phyloP scores from a whole-genome alignment of 2,329 filamentous ascomycete genomes.

The Penicillium freii region DNA sequence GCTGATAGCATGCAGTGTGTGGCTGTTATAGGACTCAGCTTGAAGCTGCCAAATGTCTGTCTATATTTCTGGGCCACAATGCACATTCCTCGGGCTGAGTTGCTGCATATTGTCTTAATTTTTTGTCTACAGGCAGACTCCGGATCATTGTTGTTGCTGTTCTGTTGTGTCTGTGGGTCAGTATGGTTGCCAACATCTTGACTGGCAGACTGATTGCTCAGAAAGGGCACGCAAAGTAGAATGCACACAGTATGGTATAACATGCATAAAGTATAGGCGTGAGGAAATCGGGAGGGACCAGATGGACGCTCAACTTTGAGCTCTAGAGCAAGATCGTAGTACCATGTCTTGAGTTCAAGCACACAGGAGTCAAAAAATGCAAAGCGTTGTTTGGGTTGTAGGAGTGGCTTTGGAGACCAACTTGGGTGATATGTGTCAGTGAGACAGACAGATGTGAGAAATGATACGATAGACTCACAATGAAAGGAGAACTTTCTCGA shows the following conservation, averaged over 20 bases:
- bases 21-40: constrained; percentile 34
- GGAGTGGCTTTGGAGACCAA: constrained; percentile 32
- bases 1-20: constrained; percentile 39
- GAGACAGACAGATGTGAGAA: no score
- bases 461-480: constrained; percentile 22
- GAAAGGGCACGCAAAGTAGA: constrained; percentile 34
- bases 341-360: constrained; percentile 36
- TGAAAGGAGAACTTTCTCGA: constrained; percentile 33
- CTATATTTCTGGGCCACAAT: constrained; percentile 33
- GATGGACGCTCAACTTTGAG: constrained; percentile 29
- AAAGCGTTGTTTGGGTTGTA: constrained; percentile 19
- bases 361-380: constrained; percentile 34
- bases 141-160: background rate
- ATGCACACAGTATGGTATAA: constrained; percentile 36
- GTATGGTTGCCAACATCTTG: background rate
- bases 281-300: constrained; percentile 24
- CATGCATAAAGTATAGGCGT: constrained; percentile 37
- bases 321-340: constrained; percentile 34
- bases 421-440: constrained; percentile 13
- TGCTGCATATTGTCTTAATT: constrained; percentile 16
- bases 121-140: constrained; percentile 5
- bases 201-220: constrained; percentile 3
- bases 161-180: background rate
- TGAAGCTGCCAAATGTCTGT: constrained; percentile 37
- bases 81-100: constrained; percentile 27